Evolutionary conservation across 2,329 filamentous ascomycete genomes (phyloP), one percentile per base, ranked within the genome.

Genomic region (Colletotrichum sp.): DNA sequence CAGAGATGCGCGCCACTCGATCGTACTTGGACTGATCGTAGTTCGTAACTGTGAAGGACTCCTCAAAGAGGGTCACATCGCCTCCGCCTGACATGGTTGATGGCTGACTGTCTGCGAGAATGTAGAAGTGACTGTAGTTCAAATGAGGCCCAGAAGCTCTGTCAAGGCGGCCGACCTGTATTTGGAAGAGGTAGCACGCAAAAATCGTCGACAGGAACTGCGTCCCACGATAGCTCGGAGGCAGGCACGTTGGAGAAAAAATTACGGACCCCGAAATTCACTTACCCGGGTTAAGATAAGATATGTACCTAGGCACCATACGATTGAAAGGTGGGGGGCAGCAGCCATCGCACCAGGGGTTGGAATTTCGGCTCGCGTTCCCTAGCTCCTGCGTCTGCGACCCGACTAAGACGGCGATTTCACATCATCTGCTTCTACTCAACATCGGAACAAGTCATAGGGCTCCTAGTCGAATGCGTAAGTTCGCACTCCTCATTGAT

Each of bases 21-120:
- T 98, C 97, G 87, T 99, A 99, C 87, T 98, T 98, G 82, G 93
- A 91, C 82, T 93, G 91, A 87, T 98, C 94, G 84, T 95, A 88
- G 71, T 91, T 87, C 79, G 92, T 96, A 81, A 98, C 90, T 77
- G 91, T 94, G 90, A 98, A 98, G 81, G 92, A 93, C 83, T 98
- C 96, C 87, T 98, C 96, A 87, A 97, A 98, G 85, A 98, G 94
- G 82, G 97, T 94, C 74, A 96, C 93, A 87, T 98, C 96, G 79
- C 94, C 93, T 85, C 95, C 92, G 79, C 87, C 85, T 77, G 87
- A 83, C 86, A 90, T 89, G n/a, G 43, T 48, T 13, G 24, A 15
- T 60, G 24, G 30, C 52, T 34, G 62, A 30, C 16, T 13, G 15
- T 66, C 32, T 26, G 24, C 21, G n/a, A 28, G 10, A 58, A 58